Evolutionary conservation across 2,329 filamentous ascomycete species (phyloP), one percentile per base, ranked within the genome.

Genomic region (Pestalotiopsis sp.): DNA sequence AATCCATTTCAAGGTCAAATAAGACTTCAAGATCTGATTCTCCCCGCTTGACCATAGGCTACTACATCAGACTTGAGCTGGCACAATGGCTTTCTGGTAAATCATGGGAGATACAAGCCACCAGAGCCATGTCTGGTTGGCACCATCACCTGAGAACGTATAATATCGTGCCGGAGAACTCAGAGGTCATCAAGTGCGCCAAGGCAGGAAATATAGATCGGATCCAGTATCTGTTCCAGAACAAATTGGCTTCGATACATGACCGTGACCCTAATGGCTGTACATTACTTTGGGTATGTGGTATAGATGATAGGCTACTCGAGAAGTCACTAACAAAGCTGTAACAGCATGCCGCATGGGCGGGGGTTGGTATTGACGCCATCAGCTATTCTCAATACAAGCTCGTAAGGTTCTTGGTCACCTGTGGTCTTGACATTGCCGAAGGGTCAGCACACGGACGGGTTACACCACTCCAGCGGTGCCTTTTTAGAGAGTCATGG

Each of bases 251-350:
- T 52, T 52, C 45, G 2, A 52, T 52, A 4, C 4, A 52, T n/a
- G 45, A 52, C 5, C 45, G 2, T 0, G 45, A 52, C n/a, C 6
- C 1, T 1, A 0, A 23, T 0, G n/a, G n/a, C 1, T 2, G 2
- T 1, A n/a, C n/a, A 9, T n/a, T 52, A 4, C 45, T 52, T 4
- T 23, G 1, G 2, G 23, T 23, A 23, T 23, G 23, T 23, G 23
- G 2, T 23, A 23, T 23, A 23, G 23, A 23, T 3, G 23, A 23
- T 3, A 2, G 23, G 23, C 23, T 2, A 39, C 38, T 3, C 2
- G 38, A 39, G 7, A 39, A 39, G 2, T 7, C 38, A 23, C 23
- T 23, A 23, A 23, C 13, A 39, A 39, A 39, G 3, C 2, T 9
- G 7, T 7, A 13, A 7, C n/a, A n/a, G n/a, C n/a, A n/a, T n/a